Percentiles rank a stretch among this genome's conserved stretches.
These are phyloP conservation scores for Dictyophora rubrovolvata DNA, from an alignment of 768 basidiomycete genomes.

Conservation along the genomic window DNA sequence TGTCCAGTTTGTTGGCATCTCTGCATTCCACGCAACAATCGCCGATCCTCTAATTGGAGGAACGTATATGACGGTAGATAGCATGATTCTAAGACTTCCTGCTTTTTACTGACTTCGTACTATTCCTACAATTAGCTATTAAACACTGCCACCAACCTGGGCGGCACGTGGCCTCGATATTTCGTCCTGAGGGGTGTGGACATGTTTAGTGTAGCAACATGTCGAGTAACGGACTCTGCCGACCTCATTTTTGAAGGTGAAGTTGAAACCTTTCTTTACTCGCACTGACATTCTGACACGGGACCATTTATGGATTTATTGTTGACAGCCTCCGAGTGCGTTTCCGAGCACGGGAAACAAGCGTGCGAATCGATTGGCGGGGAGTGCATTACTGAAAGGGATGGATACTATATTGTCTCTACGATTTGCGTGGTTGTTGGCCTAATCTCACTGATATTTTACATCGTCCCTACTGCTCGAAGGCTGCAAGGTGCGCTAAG, in stretches of 20 bases:
- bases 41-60: conserved; percentile 96
- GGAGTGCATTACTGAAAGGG: conserved; percentile 69
- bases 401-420: conserved; percentile 88
- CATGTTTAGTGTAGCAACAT: conserved; percentile 74
- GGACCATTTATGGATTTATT: not conserved
- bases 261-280: conserved; percentile 27
- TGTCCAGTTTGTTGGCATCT: conserved; percentile 97
- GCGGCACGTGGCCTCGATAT: conserved; percentile 96
- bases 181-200: conserved; percentile 98
- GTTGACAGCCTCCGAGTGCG: conserved; percentile 67
- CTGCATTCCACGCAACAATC: conserved; percentile 96
- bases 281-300: not conserved
- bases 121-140: conserved; percentile 47
- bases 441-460: conserved; percentile 58
- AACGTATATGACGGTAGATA: conserved; percentile 94
- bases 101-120: not conserved
- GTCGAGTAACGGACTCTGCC: conserved; percentile 46
- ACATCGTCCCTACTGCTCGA: conserved; percentile 75
- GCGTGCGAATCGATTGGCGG: conserved; percentile 69
- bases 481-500: conserved; percentile 67
- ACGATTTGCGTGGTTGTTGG: conserved; percentile 72
- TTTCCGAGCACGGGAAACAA: conserved; percentile 83
- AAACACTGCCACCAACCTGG: conserved; percentile 93
- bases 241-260: conserved; percentile 24
- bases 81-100: not conserved